Percentiles rank a stretch among this genome's conserved stretches.
Evolutionary conservation across 2,329 filamentous ascomycete genomes (phyloP).

Genomic region (Pseudogymnoascus sp.): DNA sequence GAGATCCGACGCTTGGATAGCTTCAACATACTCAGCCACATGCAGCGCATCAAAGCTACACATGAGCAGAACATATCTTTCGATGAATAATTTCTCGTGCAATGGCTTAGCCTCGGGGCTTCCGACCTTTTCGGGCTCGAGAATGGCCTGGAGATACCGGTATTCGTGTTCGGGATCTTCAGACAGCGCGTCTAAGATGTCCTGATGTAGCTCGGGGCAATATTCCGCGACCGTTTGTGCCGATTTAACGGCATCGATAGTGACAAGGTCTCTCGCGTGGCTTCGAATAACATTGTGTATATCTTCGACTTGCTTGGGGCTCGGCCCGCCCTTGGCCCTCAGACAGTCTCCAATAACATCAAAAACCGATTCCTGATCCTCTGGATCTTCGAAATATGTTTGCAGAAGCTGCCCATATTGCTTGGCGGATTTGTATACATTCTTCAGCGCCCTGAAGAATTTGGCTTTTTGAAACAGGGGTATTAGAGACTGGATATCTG

Average conservation of each 20-base stretch:
- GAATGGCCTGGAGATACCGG: slow-evolving; percentile 56
- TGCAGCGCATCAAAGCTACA: slow-evolving; percentile 74
- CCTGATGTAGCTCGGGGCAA: slow-evolving; percentile 45
- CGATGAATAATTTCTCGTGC: slow-evolving; percentile 54
- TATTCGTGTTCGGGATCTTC: slow-evolving; percentile 51
- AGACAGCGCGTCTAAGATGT: slow-evolving; percentile 45
- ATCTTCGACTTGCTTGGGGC: slow-evolving; percentile 57
- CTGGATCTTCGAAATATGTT: slow-evolving; percentile 75
- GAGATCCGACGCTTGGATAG: slow-evolving; percentile 68
- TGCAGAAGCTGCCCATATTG: slow-evolving; percentile 71
- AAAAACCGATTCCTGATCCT: slow-evolving; percentile 69
- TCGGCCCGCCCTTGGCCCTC: slow-evolving; percentile 44
- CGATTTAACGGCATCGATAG: slow-evolving; percentile 46
- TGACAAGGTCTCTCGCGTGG: slow-evolving; percentile 48
- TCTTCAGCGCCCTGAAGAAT: slow-evolving; percentile 88
- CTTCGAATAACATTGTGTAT: slow-evolving; percentile 53
- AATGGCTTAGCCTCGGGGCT: slow-evolving; percentile 28
- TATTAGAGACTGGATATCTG: slow-evolving; percentile 68
- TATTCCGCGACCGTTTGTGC: slow-evolving; percentile 48
- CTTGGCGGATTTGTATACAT: slow-evolving; percentile 70
- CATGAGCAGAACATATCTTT: slow-evolving; percentile 84
- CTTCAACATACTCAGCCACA: slow-evolving; percentile 75
- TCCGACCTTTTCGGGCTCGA: slow-evolving; percentile 50
- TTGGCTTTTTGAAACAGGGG: slow-evolving; percentile 68
- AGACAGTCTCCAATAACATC: slow-evolving; percentile 70